Base-by-base conservation (phyloP, 2,329 filamentous ascomycete species). In the Hymenoscyphus fraxineus region DNA sequence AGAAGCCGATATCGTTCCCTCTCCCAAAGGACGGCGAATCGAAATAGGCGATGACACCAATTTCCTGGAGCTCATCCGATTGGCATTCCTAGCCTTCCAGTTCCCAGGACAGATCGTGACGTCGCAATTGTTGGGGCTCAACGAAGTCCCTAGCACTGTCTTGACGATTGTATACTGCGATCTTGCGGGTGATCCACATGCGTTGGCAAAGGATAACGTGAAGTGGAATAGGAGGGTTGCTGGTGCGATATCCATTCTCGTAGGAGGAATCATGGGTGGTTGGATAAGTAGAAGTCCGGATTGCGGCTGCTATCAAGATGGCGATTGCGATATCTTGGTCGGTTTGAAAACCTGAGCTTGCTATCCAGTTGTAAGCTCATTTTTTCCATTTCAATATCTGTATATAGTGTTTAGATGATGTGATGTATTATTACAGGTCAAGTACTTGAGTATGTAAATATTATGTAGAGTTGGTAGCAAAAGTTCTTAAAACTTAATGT, bases 151-250 rank as follows among this genome's bases (percentile, higher is more conserved):
- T 0, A 92, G 88, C 66, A 90, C 93, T 16, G 91, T 93, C 2
- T 77, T 95, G 65, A 94, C 91, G 0, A 92, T 89, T 73, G 87
- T 91, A 67, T 94, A 93, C 78, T 93, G 90, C 73, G 91, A 94
- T 74, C 73, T 94, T 22, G 92, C 92, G 70, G 89, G 87, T 1
- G 89, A 92, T 71, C 77, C 80, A 10, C 78, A 80, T 9, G 66
- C 87, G n/a, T 75, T 85, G 4, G 75, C 75, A 0, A 65, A 65
- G 38, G 73, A 79, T 13, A 83, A 85, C 63, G 74, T 79, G 0
- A 83, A 86, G 72, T 76, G 85, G 59, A 84, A 85, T 72, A 77
- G 82, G 59, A 77, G 85, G 57, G 72, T 78, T 0, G 79, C 77
- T 0, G 83, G 84, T 1, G 80, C 84, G 1, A 38, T 83, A 1